Conservation (phyloP, 2,329 filamentous ascomycete genomes). For the Trichophyton verrucosum region DNA sequence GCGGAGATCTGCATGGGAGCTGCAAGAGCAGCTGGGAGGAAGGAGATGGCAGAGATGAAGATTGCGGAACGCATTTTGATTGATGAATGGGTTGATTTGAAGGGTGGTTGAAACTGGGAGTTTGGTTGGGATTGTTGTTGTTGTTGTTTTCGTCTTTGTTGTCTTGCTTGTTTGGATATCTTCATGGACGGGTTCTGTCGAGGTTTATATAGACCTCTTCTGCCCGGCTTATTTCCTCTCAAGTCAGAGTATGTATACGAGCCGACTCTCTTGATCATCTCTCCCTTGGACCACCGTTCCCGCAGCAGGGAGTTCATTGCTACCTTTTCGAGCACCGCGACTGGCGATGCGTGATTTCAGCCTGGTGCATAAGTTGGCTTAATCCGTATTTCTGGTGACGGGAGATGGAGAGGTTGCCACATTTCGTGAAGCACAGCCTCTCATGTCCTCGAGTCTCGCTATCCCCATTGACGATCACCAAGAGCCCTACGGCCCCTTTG, state of each 20-base stretch:
- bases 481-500: neutral
- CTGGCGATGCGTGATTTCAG: neutral
- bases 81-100: constrained; percentile 13
- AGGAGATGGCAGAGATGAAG: constrained; percentile 32
- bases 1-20: neutral
- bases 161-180: neutral
- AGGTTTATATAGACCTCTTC: constrained; percentile 1
- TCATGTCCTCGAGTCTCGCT: neutral
- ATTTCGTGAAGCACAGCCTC: neutral
- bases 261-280: neutral
- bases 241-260: neutral
- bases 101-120: neutral
- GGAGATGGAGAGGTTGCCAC: neutral
- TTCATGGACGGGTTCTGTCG: neutral
- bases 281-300: neutral
- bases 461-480: neutral
- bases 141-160: neutral
- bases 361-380: neutral
- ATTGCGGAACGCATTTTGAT: constrained; percentile 36
- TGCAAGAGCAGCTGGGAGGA: constrained; percentile 6
- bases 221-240: neutral
- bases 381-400: neutral
- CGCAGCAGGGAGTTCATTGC: neutral
- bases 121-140: neutral
- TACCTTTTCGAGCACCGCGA: neutral